Percentiles rank a stretch among this genome's conserved stretches.
Conservation (phyloP, 768 basidiomycete genomes). For the Pisolithus orientalis region DNA sequence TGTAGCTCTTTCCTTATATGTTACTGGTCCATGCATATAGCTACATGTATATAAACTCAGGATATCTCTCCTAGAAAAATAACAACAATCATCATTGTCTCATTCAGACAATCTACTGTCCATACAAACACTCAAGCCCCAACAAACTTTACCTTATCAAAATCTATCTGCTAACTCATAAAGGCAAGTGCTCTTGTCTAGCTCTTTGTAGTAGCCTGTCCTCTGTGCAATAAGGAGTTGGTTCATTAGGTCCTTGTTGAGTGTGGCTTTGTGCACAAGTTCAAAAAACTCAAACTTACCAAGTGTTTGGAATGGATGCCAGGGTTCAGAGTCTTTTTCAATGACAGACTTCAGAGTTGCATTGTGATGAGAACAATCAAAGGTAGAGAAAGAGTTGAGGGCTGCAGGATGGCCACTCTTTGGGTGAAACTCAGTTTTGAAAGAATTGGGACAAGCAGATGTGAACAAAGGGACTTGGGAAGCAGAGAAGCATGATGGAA, state of each 20-base stretch:
- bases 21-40: no score
- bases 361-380: neutral
- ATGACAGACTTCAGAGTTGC: neutral
- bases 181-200: no score
- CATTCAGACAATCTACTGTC: no score
- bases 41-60: no score
- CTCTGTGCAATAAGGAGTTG: no score
- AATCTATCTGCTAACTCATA: no score
- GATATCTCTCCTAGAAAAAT: no score
- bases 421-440: conserved; percentile 5
- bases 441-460: neutral
- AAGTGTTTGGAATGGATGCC: conserved; percentile 1
- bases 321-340: neutral
- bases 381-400: conserved; percentile 1
- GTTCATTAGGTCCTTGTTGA: conserved; percentile 4
- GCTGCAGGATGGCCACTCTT: neutral
- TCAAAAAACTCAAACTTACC: conserved; percentile 9
- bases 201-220: no score
- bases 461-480: neutral
- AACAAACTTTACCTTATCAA: no score
- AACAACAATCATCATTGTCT: no score
- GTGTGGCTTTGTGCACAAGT: neutral
- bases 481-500: neutral
- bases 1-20: no score
- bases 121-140: no score